A percentile compares a stretch with the other conserved stretches of the same genome.
phyloP scores from a whole-genome alignment of 805 yeast species.

The Brettanomyces sp. region DNA sequence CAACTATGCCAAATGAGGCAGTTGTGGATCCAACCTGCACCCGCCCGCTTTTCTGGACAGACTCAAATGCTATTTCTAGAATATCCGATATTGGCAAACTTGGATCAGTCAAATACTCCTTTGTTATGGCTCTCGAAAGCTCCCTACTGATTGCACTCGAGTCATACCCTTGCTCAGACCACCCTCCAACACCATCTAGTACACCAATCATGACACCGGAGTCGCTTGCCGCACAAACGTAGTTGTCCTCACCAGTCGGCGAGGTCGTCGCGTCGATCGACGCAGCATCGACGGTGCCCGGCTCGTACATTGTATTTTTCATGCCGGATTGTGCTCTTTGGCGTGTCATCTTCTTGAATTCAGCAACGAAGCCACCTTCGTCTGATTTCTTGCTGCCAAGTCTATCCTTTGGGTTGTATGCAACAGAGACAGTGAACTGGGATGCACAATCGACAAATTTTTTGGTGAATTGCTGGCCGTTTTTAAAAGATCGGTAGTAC shows the following conservation, averaged over 20 bases:
- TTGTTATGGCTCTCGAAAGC: constrained; percentile 49
- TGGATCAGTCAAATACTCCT: constrained; percentile 19
- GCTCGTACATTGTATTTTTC: background rate
- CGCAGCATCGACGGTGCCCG: constrained; percentile 7
- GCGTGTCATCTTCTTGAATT: constrained; percentile 14
- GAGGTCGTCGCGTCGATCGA: constrained; percentile 26
- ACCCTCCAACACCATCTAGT: constrained; percentile 97
- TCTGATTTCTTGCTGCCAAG: constrained; percentile 18
- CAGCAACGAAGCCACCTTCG: constrained; percentile 17
- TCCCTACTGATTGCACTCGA: constrained; percentile 82
- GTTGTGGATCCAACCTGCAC: constrained; percentile 93
- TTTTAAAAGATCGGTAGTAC: constrained; percentile 18
- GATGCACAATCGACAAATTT: constrained; percentile 18
- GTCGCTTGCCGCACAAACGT: constrained; percentile 39
- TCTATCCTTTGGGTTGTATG: constrained; percentile 67
- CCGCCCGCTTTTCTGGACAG: constrained; percentile 41
- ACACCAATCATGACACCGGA: constrained; percentile 59
- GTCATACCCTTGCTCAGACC: constrained; percentile 89
- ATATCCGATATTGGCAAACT: constrained; percentile 35
- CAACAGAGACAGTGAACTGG: constrained; percentile 52
- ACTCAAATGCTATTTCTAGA: constrained; percentile 46
- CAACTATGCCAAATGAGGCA: constrained; percentile 71
- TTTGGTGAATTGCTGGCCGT: constrained; percentile 21
- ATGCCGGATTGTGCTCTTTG: constrained; percentile 5
- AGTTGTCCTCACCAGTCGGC: constrained; percentile 74